Base-by-base conservation (phyloP, 108 stramenopile genomes). In the Cyclotella baltica region DNA sequence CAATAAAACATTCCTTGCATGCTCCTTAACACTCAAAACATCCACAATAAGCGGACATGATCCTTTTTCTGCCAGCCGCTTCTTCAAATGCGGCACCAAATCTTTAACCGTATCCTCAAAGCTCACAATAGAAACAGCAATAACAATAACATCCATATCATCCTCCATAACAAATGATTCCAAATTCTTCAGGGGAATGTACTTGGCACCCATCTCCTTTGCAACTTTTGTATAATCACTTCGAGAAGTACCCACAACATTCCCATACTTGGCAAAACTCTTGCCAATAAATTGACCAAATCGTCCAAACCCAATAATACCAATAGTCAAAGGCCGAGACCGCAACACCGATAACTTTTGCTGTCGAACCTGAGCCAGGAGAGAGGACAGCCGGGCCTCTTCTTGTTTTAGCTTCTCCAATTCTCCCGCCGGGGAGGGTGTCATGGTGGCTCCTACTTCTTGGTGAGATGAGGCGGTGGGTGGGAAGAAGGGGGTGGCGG, bases 11-110 rank as follows among this genome's bases (percentile, higher is more conserved):
- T 95, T 70, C 53, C 96, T 87, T 23, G 98, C 85, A 77, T 98
- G 97, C 75, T 94, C 96, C 80, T 99, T 99, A 11, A 99, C 99
- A 79, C 93, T 95, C 62, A 98, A 83, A 8, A 99, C 98, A 84
- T 98, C 98, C 10, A 96, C 98, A 46, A 99, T 83, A 22, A 99
- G 82, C 23, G 95, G 95, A 37, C 89, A 92, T 37, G 81, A 72
- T 78, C 66, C 82, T 36, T 77, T 77, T 37, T 67, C 29, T 48
- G 81, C 40, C 68, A 86, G 64, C 31, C 67, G 61, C 43, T 80
- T 70, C 50, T 66, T 63, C 23, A 87, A 63, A 62, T 67, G 35
- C 46, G 73, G 78, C 27, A 82, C 78, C 74, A 86, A 67, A 33
- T 73, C 72, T 57, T 73, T 83, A 3, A 91, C 70, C 16, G 89